phyloP scores from a whole-genome alignment of 768 basidiomycete species.

The Podaxis rugospora region DNA sequence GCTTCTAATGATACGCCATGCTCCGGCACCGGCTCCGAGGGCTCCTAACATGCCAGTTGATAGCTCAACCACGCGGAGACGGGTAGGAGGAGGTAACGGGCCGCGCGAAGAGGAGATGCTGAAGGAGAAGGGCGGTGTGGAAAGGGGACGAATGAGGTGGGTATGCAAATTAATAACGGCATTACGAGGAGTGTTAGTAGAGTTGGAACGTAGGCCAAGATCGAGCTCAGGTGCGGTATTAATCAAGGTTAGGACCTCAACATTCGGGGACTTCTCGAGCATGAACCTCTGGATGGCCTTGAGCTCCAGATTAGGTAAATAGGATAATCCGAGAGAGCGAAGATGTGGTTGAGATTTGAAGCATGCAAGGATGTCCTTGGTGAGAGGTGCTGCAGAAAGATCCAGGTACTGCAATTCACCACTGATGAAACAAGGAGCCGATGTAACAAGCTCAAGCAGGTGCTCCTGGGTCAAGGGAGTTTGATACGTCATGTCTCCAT shows the following conservation, averaged over 20 bases:
- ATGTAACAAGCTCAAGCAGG: slow-evolving; percentile 58
- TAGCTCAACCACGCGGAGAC: slow-evolving; percentile 84
- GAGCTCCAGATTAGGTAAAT: slow-evolving; percentile 71
- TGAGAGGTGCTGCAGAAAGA: slow-evolving; percentile 78
- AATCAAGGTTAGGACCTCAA: slow-evolving; percentile 84
- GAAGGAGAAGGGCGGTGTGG: slow-evolving; percentile 73
- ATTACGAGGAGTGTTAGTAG: slow-evolving; percentile 48
- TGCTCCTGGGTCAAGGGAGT: slow-evolving; percentile 68
- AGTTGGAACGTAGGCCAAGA: slow-evolving; percentile 39
- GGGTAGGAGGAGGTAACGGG: slow-evolving; percentile 51
- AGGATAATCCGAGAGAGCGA: slow-evolving; percentile 86
- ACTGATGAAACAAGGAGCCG: slow-evolving; percentile 75
- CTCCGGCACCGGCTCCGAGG: slow-evolving; percentile 73
- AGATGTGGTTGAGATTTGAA: slow-evolving; percentile 68
- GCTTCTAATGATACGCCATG: slow-evolving; percentile 87
- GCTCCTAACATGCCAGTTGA: slow-evolving; percentile 64
- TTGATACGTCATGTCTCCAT: slow-evolving; percentile 81
- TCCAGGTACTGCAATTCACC: slow-evolving; percentile 85
- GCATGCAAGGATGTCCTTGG: slow-evolving; percentile 44
- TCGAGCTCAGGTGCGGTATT: slow-evolving; percentile 75
- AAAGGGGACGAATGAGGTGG: slow-evolving; percentile 74
- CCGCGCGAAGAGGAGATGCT: slow-evolving; percentile 32
- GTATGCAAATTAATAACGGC: slow-evolving; percentile 75
- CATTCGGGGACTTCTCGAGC: slow-evolving; percentile 57
- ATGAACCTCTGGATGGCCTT: slow-evolving; percentile 67